phyloP scores from a whole-genome alignment of 2,329 filamentous ascomycete genomes.

The Penicillium sp. region DNA sequence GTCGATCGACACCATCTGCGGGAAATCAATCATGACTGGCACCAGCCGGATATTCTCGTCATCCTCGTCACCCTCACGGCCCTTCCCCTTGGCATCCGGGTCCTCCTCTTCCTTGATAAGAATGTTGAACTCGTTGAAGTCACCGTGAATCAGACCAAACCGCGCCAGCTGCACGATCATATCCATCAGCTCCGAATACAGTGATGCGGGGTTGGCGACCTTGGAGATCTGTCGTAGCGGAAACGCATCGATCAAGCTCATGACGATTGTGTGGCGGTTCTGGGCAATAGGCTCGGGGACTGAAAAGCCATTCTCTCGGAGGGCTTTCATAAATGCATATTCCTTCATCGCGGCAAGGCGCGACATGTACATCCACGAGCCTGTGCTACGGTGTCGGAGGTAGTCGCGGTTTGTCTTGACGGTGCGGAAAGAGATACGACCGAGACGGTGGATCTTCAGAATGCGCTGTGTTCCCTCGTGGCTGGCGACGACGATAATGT shows the following conservation, averaged over 20 bases:
- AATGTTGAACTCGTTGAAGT: constrained; percentile 99
- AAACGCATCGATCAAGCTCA: constrained; percentile 86
- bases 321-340: constrained; percentile 83
- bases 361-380: constrained; percentile 97
- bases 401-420: constrained; percentile 96
- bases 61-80: constrained; percentile 22
- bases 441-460: constrained; percentile 90
- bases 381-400: constrained; percentile 67
- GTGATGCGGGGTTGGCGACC: constrained; percentile 68
- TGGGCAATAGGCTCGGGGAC: constrained; percentile 82
- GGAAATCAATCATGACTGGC: constrained; percentile 91
- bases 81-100: constrained; percentile 33
- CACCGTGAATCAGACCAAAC: constrained; percentile 87
- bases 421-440: constrained; percentile 90
- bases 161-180: constrained; percentile 75
- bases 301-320: constrained; percentile 73
- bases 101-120: constrained; percentile 66
- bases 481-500: constrained; percentile 88
- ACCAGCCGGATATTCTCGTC: constrained; percentile 48
- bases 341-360: constrained; percentile 87
- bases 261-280: constrained; percentile 90
- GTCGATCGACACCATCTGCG: constrained; percentile 94
- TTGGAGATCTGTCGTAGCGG: constrained; percentile 79
- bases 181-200: constrained; percentile 81
- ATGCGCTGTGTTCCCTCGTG: constrained; percentile 67